These are phyloP conservation scores for Niebla homalea DNA, from an alignment of 495 filamentous ascomycete genomes.

Conservation along the genomic window DNA sequence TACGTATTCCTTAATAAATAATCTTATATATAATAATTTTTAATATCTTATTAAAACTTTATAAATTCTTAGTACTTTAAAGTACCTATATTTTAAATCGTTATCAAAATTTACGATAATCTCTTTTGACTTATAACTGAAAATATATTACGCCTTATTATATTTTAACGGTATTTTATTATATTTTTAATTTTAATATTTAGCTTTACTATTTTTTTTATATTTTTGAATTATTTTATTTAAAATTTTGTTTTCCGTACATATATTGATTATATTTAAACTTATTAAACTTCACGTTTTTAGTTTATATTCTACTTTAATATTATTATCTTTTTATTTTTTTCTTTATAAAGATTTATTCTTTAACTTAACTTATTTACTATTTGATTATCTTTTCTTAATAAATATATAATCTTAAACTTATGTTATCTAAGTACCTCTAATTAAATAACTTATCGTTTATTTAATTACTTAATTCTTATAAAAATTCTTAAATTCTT, in stretches of 20 bases:
- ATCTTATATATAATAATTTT: background rate
- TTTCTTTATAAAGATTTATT: conserved; percentile 2
- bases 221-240: too few species aligned
- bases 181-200: background rate
- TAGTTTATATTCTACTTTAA: background rate
- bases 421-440: too few species aligned
- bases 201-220: background rate
- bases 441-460: too few species aligned
- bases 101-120: background rate
- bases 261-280: background rate
- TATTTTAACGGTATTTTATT: background rate
- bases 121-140: background rate
- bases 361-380: conserved; percentile 2
- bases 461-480: too few species aligned
- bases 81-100: conserved; percentile 6
- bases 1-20: background rate
- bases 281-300: too few species aligned
- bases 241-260: background rate
- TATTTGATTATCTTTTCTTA: too few species aligned
- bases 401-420: too few species aligned
- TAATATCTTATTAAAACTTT: background rate
- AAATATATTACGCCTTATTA: background rate
- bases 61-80: background rate
- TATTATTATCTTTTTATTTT: background rate
- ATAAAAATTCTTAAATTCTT: too few species aligned